Evolutionary conservation across 148 eudicot genomes (phyloP).

Genomic region (Chenopodium album): DNA sequence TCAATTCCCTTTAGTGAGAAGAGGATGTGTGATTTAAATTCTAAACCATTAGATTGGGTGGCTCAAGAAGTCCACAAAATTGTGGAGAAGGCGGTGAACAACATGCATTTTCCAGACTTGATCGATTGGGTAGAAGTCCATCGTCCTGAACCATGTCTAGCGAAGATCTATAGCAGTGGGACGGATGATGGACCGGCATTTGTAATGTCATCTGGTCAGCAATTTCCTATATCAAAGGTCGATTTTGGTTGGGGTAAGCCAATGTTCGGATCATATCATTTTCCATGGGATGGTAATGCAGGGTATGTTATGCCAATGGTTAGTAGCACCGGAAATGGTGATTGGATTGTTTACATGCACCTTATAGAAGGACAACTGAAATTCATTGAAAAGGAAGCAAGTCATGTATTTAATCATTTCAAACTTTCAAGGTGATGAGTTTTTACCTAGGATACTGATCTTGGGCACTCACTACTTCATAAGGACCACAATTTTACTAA

Average conservation of each 20-base stretch:
- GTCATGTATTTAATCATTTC: slow-evolving; percentile 41
- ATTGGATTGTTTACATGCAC: slow-evolving; percentile 84
- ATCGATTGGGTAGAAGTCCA: slow-evolving; percentile 72
- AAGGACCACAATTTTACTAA: too few species aligned
- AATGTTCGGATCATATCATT: slow-evolving; percentile 60
- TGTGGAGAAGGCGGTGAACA: slow-evolving; percentile 34
- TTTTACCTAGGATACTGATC: too few species aligned
- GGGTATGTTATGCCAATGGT: slow-evolving; percentile 87
- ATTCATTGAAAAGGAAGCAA: slow-evolving; percentile 42
- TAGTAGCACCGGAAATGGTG: slow-evolving; percentile 50
- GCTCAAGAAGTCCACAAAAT: slow-evolving; percentile 47
- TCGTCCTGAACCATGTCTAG: slow-evolving; percentile 48
- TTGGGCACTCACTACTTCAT: too few species aligned
- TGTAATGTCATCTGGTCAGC: slow-evolving; percentile 63
- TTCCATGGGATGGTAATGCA: slow-evolving; percentile 62
- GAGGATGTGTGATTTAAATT: slow-evolving; percentile 28
- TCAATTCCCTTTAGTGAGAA: slow-evolving; percentile 57
- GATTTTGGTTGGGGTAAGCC: slow-evolving; percentile 86
- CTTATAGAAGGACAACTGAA: slow-evolving; percentile 46
- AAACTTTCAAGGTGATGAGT: background rate
- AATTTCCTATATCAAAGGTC: slow-evolving; percentile 48
- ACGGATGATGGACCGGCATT: slow-evolving; percentile 48
- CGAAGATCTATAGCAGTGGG: slow-evolving; percentile 39
- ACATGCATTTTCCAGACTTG: slow-evolving; percentile 60
- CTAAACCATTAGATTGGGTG: slow-evolving; percentile 40